phyloP scores from a whole-genome alignment of 2,329 filamentous ascomycete genomes.

The Colletotrichum lindemuthianum region DNA sequence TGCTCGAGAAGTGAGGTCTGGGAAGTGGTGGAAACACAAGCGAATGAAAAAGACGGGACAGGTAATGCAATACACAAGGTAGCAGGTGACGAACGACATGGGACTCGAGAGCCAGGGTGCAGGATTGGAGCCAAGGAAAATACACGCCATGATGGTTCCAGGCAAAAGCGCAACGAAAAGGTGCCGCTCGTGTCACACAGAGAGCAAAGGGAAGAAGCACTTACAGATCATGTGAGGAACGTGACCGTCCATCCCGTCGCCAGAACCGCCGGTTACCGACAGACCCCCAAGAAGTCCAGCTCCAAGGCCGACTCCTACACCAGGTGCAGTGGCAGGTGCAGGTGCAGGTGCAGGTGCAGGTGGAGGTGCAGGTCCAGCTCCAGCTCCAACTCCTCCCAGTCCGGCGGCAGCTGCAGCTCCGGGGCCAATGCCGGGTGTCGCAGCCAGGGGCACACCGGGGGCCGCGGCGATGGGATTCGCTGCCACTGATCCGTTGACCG shows the following conservation, averaged over 20 bases:
- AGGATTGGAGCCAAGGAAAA: background rate
- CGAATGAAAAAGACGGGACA: conserved; percentile 21
- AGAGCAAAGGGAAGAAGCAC: conserved; percentile 39
- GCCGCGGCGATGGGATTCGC: conserved; percentile 19
- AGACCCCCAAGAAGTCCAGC: conserved; percentile 28
- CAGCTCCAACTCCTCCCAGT: conserved; percentile 35
- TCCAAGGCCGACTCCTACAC: conserved; percentile 33
- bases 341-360: too few species aligned
- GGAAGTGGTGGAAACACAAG: conserved; percentile 25
- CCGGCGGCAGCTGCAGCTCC: conserved; percentile 3
- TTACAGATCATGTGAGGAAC: conserved; percentile 61
- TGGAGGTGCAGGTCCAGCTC: too few species aligned
- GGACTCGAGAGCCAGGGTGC: background rate
- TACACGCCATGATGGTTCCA: background rate
- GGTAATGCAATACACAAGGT: conserved; percentile 7
- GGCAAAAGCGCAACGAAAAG: background rate
- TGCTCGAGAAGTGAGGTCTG: too few species aligned
- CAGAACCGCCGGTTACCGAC: conserved; percentile 30
- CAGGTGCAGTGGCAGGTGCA: too few species aligned
- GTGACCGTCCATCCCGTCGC: conserved; percentile 51
- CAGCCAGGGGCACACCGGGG: conserved; percentile 12
- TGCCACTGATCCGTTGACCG: conserved; percentile 40
- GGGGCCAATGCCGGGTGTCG: conserved; percentile 21
- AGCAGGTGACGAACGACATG: conserved; percentile 3
- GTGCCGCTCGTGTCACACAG: background rate